A percentile compares a stretch with the other conserved stretches of the same genome.
These are phyloP conservation scores for Gymnopilus dilepis DNA, from an alignment of 768 basidiomycete species.

Conservation along the genomic window DNA sequence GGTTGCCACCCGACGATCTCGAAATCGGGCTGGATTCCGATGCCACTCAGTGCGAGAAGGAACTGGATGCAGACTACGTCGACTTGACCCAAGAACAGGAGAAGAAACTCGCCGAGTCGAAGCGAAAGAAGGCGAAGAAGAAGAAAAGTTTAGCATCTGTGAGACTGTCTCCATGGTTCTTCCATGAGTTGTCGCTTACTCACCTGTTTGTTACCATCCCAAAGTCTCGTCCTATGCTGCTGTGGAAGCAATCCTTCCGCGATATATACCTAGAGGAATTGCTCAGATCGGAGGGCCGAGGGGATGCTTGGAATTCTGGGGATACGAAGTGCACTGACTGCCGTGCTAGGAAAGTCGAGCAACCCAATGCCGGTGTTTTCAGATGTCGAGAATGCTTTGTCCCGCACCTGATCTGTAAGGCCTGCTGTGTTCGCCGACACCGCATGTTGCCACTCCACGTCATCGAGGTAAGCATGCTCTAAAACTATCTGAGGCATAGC, in stretches of 20 bases:
- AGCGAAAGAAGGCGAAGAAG: not conserved
- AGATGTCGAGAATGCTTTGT: no score
- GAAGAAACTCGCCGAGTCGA: no score
- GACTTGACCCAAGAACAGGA: not conserved
- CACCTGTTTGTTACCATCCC: not conserved
- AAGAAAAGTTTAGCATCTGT: not conserved
- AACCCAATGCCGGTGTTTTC: conserved; percentile 12
- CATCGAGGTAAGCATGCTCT: conserved; percentile 4
- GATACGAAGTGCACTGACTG: conserved; percentile 15
- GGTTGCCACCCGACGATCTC: not conserved
- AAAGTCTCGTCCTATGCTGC: not conserved
- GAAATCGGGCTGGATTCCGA: not conserved
- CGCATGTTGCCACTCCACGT: conserved; percentile 1
- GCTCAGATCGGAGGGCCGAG: conserved; percentile 11
- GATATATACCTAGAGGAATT: conserved; percentile 23
- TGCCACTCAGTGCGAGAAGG: not conserved
- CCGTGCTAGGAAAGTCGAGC: not conserved
- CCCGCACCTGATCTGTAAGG: conserved; percentile 2
- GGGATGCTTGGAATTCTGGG: conserved; percentile 5
- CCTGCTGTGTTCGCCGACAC: conserved; percentile 13
- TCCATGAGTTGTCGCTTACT: not conserved
- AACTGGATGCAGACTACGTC: not conserved
- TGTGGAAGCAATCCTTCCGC: no score
- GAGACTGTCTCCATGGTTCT: not conserved
- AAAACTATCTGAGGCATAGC: not conserved